Conservation (phyloP, 345 rosid genomes). For the Physaria fendleri region DNA sequence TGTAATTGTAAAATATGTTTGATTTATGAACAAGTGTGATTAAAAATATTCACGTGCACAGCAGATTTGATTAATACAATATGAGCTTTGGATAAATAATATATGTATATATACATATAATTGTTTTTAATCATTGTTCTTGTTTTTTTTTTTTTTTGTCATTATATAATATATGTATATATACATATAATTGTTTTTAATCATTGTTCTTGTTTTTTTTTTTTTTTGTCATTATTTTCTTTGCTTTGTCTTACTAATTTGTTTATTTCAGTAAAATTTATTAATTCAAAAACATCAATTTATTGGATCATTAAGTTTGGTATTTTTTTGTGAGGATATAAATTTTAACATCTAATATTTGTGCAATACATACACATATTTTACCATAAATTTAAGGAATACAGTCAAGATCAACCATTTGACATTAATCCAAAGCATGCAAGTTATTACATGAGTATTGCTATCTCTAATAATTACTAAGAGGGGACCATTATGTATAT, state of each 20-base stretch:
- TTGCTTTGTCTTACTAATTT: conserved; percentile 5
- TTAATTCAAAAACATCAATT: not conserved
- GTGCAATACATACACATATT: no score
- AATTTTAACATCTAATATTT: no score
- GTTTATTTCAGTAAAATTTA: not conserved
- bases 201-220: not conserved
- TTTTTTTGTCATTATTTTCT: conserved; percentile 4
- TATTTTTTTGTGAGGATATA: not conserved
- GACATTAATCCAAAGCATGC: not conserved
- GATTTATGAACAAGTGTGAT: not conserved
- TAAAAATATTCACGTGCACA: conserved; percentile 30
- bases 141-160: not conserved
- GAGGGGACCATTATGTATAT: conserved; percentile 24
- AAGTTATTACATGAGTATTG: not conserved
- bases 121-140: no score
- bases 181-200: no score
- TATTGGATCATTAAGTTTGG: not conserved
- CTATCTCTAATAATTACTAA: not conserved
- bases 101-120: no score
- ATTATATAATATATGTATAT: no score
- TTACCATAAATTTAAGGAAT: not conserved
- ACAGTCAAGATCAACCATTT: not conserved
- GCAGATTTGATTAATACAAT: conserved; percentile 9
- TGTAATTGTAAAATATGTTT: conserved; percentile 9
- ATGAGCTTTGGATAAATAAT: conserved; percentile 1